phyloP scores from a whole-genome alignment of 306 rosid species.

The cucumber (Cucumis sativus) region Cucumber_9930_V3 NC_026656.2:20329001-20329500 shows the following conservation, averaged over 20 bases:
- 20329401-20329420: neutral
- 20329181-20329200: neutral
- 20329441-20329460: neutral
- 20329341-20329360: neutral
- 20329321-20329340: neutral
- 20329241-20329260: neutral
- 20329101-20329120: neutral
- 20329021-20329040: neutral
- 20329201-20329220: neutral
- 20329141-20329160: neutral
- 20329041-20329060: neutral
- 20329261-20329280: neutral
- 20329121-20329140: neutral
- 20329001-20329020: neutral
- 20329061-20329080: neutral
- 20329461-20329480: neutral
- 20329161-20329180: neutral
- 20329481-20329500: neutral
- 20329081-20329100: neutral
- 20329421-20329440: neutral
- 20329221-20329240: neutral
- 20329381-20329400: neutral
- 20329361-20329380: neutral
- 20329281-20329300: neutral
- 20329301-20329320: neutral